Evolutionary conservation across 192 early-diverging fungal genomes (phyloP), one percentile per base, ranked within the genome.

Genomic region (Paraglomus occultum): DNA sequence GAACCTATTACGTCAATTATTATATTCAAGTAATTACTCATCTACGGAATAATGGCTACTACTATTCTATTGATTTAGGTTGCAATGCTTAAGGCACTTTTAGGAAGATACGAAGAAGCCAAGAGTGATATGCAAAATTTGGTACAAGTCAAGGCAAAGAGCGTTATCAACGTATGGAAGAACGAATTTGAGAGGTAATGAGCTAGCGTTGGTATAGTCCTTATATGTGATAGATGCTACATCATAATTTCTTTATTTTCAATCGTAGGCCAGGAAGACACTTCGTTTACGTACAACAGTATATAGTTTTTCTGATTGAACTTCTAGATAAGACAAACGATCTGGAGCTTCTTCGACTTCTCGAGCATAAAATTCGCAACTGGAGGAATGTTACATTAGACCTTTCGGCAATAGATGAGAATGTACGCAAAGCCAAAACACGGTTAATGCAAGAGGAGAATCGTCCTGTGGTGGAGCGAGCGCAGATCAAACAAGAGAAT

Each of bases 241-340:
- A 15, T 45, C 50, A 31, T 47, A 62, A 15, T 44, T 40, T 53
- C 40, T 17, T 20, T 43, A 18, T 79, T 18, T 52, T 15, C 6
- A 52, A 18, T 40, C 12, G 43, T 64, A 88, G 86, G 43, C 84
- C 88, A 9, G 91, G 90, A 18, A 89, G 87, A 50, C 90, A 91
- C 63, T 93, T 88, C 74, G 80, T 88, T 8, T 93, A 90, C 64
- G 78, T 90, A 4, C 82, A 85, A 43, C 79, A 91, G 58, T 93
- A 93, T 52, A 86, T 82, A 2, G 49, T 81, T 40, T 85, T 87
- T 40, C 67, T 92, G 49, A 85, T 89, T 8, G 67, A 82, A 11
- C 70, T 93, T 18, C 76, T 84, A n/a, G 75, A 80, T 44, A 82
- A 81, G 38, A 77, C 82, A 1, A 73, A 77, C 5, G 89, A 91